Percentiles rank a stretch among this genome's conserved stretches.
phyloP scores from a whole-genome alignment of 2,329 filamentous ascomycete species.

The Sporothrix phasma region DNA sequence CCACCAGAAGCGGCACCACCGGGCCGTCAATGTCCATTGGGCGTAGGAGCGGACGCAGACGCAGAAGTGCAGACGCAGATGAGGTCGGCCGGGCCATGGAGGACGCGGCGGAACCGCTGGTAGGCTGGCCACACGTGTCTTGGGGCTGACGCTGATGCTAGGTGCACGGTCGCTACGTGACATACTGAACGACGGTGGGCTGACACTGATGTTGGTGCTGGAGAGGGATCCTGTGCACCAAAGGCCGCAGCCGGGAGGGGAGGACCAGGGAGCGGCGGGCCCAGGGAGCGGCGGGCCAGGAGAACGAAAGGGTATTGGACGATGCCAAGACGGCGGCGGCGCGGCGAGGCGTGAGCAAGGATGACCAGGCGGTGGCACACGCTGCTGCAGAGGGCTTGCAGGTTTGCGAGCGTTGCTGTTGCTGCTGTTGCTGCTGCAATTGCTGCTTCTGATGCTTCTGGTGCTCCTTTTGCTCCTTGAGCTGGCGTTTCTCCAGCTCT shows the following conservation, averaged over 20 bases:
- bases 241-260: conserved; percentile 14
- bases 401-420: conserved; percentile 37
- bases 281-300: no score
- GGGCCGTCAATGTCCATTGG: conserved; percentile 25
- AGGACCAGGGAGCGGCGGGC: no score
- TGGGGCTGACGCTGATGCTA: conserved; percentile 69
- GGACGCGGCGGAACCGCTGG: background rate
- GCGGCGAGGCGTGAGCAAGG: conserved; percentile 23
- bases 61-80: background rate
- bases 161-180: conserved; percentile 55
- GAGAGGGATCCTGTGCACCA: conserved; percentile 35
- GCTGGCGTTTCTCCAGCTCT: background rate
- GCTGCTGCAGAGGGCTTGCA: conserved; percentile 51
- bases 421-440: conserved; percentile 21
- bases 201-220: conserved; percentile 24
- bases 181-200: conserved; percentile 39
- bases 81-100: conserved; percentile 8
- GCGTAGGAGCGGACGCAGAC: background rate
- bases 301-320: background rate
- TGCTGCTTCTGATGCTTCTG: conserved; percentile 25
- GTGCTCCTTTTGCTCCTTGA: background rate
- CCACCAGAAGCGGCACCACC: no score
- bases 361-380: conserved; percentile 22
- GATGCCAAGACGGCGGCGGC: conserved; percentile 23
- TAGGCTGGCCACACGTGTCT: conserved; percentile 44